Base-by-base conservation (phyloP, 2,329 filamentous ascomycete genomes). In the Xylariales sp. region DNA sequence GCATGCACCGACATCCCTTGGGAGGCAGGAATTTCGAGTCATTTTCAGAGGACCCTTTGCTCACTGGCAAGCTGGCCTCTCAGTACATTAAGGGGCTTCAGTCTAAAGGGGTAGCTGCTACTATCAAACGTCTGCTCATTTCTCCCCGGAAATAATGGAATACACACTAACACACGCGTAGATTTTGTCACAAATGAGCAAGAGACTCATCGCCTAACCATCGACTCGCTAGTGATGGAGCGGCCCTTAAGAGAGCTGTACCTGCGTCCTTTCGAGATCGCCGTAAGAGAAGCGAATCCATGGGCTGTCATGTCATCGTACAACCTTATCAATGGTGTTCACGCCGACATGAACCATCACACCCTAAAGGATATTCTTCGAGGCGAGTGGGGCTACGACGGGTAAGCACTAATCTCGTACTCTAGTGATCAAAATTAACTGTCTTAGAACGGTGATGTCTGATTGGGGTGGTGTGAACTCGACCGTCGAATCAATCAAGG, bases 1-100 rank as follows among this genome's bases (percentile, higher is more conserved):
- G 93, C 81, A 90, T 93, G 83, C 93, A 96, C 75, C 87, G 93
- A 16, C 92, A 92, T 57, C 93, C 93, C 0, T 84, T 96, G 0
- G 93, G 93, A n/a, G 93, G 93, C 18, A 86, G 93, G 67, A 94
- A 94, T 71, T 97, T 96, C 72, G 93, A 97, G 79, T 94, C 92
- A 0, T 96, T 94, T 78, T 93, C 91, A 0, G 93, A 96, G 78
- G 93, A 96, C 72, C 93, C 93, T 0, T 86, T 90, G 9, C 84
- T 97, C 5, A 93, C 92, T 0, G 92, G 92, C 39, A 91, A 90
- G 69, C 81, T 94, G 68, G 90, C 91, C 12, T 87, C 90, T 0
- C 86, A 91, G 67, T 92, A 92, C 69, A 90, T 93, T 75, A 89
- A 87, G 55, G 91, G 91, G 7, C 82, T 92, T 62, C 93, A 96